Conservation (phyloP, 768 basidiomycete species). For the Austroboletus eburneus region DNA sequence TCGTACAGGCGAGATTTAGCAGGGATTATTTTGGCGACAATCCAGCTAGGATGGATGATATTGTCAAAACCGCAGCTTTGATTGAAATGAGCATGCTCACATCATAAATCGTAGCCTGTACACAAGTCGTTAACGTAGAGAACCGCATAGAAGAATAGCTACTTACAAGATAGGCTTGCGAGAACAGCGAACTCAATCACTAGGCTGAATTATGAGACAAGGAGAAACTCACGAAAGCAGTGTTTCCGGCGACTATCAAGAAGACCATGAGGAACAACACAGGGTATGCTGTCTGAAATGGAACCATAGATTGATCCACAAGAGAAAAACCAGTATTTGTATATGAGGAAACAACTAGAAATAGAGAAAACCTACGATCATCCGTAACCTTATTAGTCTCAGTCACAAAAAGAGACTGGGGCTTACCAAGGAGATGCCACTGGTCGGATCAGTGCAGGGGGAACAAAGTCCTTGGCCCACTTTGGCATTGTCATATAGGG, state of each 20-base stretch:
- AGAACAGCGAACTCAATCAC: not conserved
- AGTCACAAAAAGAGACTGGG: not conserved
- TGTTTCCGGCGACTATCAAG: slow-evolving; percentile 88
- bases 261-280: slow-evolving; percentile 72
- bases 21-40: slow-evolving; percentile 57
- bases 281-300: slow-evolving; percentile 81
- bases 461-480: slow-evolving; percentile 60
- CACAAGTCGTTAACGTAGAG: not conserved
- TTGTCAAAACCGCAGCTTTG: slow-evolving; percentile 1
- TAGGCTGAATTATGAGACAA: not conserved
- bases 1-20: slow-evolving; percentile 59
- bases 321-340: slow-evolving; percentile 87
- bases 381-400: not conserved
- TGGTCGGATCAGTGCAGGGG: slow-evolving; percentile 52
- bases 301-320: slow-evolving; percentile 87
- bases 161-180: slow-evolving; percentile 81
- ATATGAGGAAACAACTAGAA: slow-evolving; percentile 83
- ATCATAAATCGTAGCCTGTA: slow-evolving; percentile 75
- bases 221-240: slow-evolving; percentile 73
- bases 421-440: slow-evolving; percentile 64
- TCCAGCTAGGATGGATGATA: slow-evolving; percentile 65
- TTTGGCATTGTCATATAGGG: slow-evolving; percentile 66
- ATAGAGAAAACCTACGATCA: slow-evolving; percentile 68
- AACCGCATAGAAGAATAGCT: not conserved
- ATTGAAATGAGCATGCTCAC: slow-evolving; percentile 41